Conservation (phyloP, 2,329 filamentous ascomycete species). For the Xylaria sp. region DNA sequence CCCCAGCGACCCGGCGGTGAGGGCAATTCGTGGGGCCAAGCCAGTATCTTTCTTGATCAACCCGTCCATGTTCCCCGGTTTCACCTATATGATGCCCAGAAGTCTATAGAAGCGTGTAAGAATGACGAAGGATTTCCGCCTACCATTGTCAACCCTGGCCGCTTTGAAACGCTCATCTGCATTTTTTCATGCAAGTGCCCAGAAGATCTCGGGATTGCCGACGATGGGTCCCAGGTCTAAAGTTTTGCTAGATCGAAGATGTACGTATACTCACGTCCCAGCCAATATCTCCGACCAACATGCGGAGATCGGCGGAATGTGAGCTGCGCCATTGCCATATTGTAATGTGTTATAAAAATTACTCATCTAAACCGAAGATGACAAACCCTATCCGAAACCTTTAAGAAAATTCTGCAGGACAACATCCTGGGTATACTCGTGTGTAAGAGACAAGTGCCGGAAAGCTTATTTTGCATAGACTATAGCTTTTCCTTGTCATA, state of each 20-base stretch:
- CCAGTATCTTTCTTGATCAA: not conserved
- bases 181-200: not conserved
- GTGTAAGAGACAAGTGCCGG: constrained; percentile 10
- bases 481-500: constrained; percentile 3
- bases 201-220: constrained; percentile 5
- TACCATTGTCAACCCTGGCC: not conserved
- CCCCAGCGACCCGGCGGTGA: not conserved
- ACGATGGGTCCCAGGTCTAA: not conserved
- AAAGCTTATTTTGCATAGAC: not conserved
- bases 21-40: not conserved
- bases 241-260: not conserved
- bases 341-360: not conserved
- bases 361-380: not conserved
- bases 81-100: not conserved
- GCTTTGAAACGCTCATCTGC: not conserved
- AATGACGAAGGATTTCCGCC: not conserved
- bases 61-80: not conserved
- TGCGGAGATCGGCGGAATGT: not conserved
- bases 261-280: not conserved
- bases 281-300: not conserved
- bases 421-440: not conserved
- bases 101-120: not conserved
- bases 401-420: not conserved
- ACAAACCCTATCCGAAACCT: not conserved
- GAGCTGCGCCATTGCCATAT: not conserved